These are phyloP conservation scores for Acacia acuminata DNA, from an alignment of 306 rosid species.

Conservation along the genomic window DNA sequence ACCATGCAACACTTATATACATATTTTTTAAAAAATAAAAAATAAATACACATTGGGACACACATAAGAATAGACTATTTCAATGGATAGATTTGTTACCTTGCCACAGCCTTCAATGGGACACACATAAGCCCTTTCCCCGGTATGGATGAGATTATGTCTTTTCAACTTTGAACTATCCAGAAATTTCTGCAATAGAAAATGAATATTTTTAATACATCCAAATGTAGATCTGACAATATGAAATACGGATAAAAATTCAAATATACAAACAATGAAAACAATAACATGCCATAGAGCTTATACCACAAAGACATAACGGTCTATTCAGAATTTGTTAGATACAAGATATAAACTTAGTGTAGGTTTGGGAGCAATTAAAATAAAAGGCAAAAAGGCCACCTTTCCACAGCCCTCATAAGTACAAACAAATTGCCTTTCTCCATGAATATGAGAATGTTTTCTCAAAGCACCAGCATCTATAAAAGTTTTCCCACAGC, in stretches of 20 bases:
- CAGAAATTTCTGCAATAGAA: conserved; percentile 86
- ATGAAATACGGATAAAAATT: background rate
- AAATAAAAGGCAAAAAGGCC: conserved; percentile 25
- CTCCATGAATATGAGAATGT: conserved; percentile 98
- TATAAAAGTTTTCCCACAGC: conserved; percentile 95
- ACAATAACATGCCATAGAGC: background rate
- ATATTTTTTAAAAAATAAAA: background rate
- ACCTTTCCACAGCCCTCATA: conserved; percentile 98
- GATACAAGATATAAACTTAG: background rate
- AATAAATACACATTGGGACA: background rate
- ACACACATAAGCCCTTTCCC: conserved; percentile 90
- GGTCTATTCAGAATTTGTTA: too few species aligned
- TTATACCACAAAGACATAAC: background rate
- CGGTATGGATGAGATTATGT: conserved; percentile 93
- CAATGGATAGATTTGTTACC: conserved; percentile 60
- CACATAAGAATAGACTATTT: conserved; percentile 15
- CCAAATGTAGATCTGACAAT: background rate
- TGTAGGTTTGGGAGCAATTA: background rate
- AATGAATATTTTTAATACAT: conserved; percentile 15
- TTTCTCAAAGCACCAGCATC: conserved; percentile 99
- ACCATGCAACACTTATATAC: background rate
- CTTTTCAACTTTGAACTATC: conserved; percentile 98
- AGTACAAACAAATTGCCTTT: conserved; percentile 86
- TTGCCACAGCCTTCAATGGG: conserved; percentile 99
- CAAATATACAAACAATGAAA: background rate